phyloP scores from a whole-genome alignment of 73 alveolate genomes.

The Paramecium biaurelia region DNA sequence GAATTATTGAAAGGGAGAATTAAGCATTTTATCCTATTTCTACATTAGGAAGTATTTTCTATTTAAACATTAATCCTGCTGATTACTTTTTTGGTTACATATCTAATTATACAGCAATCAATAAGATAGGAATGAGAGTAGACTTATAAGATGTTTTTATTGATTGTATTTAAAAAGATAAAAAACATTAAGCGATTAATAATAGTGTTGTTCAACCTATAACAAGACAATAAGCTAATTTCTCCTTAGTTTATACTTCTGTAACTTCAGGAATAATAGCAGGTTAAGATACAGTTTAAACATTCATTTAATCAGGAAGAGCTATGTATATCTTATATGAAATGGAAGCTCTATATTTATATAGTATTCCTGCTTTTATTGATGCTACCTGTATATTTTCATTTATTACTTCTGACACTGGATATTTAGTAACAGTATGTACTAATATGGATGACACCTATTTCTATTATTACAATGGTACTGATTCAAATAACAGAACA shows the following conservation, averaged over 20 bases:
- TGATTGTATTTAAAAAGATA: background rate
- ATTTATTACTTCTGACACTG: background rate
- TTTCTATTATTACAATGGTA: background rate
- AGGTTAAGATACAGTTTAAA: background rate
- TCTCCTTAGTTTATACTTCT: background rate
- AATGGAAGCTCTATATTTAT: background rate
- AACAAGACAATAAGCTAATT: background rate
- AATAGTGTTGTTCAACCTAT: background rate
- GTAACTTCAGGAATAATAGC: background rate
- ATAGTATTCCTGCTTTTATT: background rate
- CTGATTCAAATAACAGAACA: background rate
- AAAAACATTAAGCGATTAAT: background rate
- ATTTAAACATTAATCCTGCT: slow-evolving; percentile 2
- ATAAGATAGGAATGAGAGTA: background rate
- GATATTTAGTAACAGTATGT: background rate
- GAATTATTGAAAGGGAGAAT: background rate
- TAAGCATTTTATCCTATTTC: background rate
- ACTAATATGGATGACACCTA: background rate
- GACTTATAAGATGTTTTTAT: background rate
- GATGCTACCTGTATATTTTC: background rate
- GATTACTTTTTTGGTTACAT: background rate
- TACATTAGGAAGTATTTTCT: background rate
- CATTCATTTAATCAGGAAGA: background rate
- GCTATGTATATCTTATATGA: background rate
- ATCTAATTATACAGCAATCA: background rate